A percentile compares a stretch with the other conserved stretches of the same genome.
Evolutionary conservation across 139 green algal species (phyloP).

Genomic region (Astrephomene gubernaculifera): DNA sequence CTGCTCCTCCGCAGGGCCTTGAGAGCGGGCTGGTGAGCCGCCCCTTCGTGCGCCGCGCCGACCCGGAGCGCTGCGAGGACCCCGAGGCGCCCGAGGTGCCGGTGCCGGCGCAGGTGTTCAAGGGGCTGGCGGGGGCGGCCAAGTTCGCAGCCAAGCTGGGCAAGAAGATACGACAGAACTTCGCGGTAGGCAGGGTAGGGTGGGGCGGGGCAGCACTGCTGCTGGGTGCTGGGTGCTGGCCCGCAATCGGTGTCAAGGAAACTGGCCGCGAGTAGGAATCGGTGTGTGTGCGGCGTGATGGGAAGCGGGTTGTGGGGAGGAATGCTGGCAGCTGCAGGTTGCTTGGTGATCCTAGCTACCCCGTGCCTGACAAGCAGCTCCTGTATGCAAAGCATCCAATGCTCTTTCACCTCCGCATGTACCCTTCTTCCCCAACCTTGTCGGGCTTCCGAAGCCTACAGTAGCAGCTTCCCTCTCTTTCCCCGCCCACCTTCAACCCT

Average conservation of each 20-base stretch:
- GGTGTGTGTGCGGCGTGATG: not conserved
- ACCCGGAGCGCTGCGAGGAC: not conserved
- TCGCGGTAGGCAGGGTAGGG: conserved; percentile 22
- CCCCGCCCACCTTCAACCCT: no score
- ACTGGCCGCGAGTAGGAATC: no score
- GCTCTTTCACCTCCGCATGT: no score
- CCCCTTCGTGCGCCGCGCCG: not conserved
- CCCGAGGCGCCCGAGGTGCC: not conserved
- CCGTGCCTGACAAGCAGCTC: no score
- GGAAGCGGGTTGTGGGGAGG: not conserved
- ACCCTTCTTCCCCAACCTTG: no score
- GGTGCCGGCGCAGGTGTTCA: conserved; percentile 38
- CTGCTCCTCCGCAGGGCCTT: not conserved
- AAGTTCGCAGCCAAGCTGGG: conserved; percentile 61
- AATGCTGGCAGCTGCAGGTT: not conserved
- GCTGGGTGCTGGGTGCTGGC: no score
- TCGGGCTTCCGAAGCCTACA: no score
- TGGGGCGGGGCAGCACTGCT: no score
- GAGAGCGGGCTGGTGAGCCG: not conserved
- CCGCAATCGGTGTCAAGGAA: no score
- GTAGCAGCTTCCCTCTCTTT: no score
- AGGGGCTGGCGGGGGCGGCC: conserved; percentile 61
- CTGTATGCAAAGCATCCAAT: no score
- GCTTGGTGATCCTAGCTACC: no score
- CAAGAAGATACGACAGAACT: conserved; percentile 57